A percentile compares a stretch with the other conserved stretches of the same genome.
These are phyloP conservation scores for Astraeus odoratus DNA, from an alignment of 768 basidiomycete genomes.

Conservation along the genomic window DNA sequence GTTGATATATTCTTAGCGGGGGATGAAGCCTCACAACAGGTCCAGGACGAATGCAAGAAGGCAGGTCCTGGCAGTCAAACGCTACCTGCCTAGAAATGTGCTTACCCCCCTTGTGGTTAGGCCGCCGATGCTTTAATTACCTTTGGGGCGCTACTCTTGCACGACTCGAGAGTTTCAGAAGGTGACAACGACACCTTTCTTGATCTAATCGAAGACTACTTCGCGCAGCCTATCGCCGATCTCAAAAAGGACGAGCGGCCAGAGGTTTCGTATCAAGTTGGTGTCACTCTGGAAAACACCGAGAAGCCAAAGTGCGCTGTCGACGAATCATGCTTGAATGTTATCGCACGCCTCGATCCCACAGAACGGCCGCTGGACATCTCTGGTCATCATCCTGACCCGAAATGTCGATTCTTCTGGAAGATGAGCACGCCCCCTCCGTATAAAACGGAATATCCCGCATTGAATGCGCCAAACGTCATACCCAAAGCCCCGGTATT, in stretches of 20 bases:
- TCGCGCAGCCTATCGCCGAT: constrained; percentile 56
- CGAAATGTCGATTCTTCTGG: constrained; percentile 94
- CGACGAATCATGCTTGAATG: constrained; percentile 71
- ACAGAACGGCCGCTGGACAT: constrained; percentile 83
- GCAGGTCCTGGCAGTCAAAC: constrained; percentile 28
- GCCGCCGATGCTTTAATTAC: constrained; percentile 75
- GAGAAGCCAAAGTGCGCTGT: constrained; percentile 86
- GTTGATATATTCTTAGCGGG: constrained; percentile 62
- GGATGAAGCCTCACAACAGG: constrained; percentile 37
- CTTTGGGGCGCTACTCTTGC: constrained; percentile 82
- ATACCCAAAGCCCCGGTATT: constrained; percentile 58
- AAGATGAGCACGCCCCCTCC: constrained; percentile 71
- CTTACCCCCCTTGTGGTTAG: constrained; percentile 29
- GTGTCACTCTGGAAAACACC: constrained; percentile 94
- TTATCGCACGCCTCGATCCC: constrained; percentile 73
- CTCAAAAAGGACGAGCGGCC: constrained; percentile 77
- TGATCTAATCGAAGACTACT: constrained; percentile 91
- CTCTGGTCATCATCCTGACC: constrained; percentile 73
- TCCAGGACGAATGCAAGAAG: constrained; percentile 59
- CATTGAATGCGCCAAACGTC: constrained; percentile 75
- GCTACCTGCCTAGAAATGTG: constrained; percentile 2
- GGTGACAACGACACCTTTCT: constrained; percentile 78
- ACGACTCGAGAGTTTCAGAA: constrained; percentile 79
- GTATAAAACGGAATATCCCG: constrained; percentile 72
- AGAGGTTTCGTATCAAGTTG: constrained; percentile 86